These are phyloP conservation scores for Pyrenophora tritici-repentis DNA, from an alignment of 2,329 filamentous ascomycete species.

Conservation along the genomic window DNA sequence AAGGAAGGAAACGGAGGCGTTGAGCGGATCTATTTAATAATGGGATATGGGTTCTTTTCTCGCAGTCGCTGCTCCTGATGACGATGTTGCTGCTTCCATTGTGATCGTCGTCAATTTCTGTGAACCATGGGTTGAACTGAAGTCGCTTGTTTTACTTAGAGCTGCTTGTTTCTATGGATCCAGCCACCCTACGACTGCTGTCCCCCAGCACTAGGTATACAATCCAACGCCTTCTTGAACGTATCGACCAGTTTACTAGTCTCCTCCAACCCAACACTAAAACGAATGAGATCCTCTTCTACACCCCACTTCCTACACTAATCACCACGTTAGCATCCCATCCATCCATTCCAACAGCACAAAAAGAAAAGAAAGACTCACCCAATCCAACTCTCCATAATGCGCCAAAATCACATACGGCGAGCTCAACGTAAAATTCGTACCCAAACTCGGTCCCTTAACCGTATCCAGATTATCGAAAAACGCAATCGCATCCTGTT, in stretches of 20 bases:
- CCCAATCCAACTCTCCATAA: constrained; percentile 90
- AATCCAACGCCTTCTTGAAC: constrained; percentile 72
- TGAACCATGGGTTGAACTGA: too few relatives aligned
- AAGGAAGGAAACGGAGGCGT: too few relatives aligned
- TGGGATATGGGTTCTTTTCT: too few relatives aligned
- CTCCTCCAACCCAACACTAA: constrained; percentile 91
- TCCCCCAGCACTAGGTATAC: constrained; percentile 41
- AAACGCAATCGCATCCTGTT: constrained; percentile 75
- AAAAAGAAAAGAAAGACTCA: constrained; percentile 41
- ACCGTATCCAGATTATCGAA: constrained; percentile 85
- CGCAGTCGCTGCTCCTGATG: too few relatives aligned
- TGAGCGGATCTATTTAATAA: too few relatives aligned
- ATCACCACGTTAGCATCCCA: constrained; percentile 12
- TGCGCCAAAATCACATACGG: constrained; percentile 93
- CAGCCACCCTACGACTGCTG: too few relatives aligned
- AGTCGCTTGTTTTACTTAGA: too few relatives aligned
- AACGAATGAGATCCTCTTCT: constrained; percentile 76
- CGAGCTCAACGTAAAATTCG: constrained; percentile 91
- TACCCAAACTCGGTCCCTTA: constrained; percentile 93
- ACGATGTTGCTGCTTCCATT: too few relatives aligned
- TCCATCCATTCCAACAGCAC: background rate
- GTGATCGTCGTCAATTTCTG: too few relatives aligned
- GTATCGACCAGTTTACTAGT: constrained; percentile 65
- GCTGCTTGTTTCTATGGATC: too few relatives aligned
- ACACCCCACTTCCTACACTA: constrained; percentile 77